Base-by-base conservation (phyloP, 345 rosid species). In the Murraya paniculata region DNA sequence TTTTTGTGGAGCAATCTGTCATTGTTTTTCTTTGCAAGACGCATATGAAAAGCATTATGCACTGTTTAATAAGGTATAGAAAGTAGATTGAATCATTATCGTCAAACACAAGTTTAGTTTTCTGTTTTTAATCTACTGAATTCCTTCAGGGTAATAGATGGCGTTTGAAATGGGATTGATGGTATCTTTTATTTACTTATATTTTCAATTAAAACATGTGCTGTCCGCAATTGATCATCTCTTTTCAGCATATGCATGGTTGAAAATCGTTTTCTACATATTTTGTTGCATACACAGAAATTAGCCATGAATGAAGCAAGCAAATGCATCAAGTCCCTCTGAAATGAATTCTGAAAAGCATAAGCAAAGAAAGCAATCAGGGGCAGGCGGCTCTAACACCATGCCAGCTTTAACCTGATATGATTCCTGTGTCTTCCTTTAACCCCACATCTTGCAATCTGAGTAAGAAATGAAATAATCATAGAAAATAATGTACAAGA, bases 301-400 rank as follows among this genome's bases (percentile, higher is more conserved):
- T 41, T 28, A 55, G 33, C 68, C 11, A 6, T 31, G 33, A 39
- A 66, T 33, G 53, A 45, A 39, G 25, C 56, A 72, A 76, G 85
- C 75, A 60, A 76, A 45, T 61, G 77, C 55, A 72, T 76, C 27
- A 19, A 48, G 9, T 72, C 61, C 58, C 31, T 33, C 6, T 9
- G 22, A 64, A 35, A 57, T 30, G n/a, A 31, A 35, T 27, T 25
- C 6, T 6, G 27, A 64, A 35, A 33, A 39, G 28, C 45, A 50
- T 16, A 38, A 41, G 30, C 73, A 79, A 73, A 74, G 69, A 79
- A 67, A 74, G 69, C 4, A 13, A 45, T 16, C 50, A 45, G 50
- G 50, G 50, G 50, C 73, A 30, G 41, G 19, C 27, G 4, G 1
- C 2, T 41, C 33, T 5, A 0, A 0, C 33, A 6, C 21, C 68